Conservation (phyloP, 176 grass and related monocot species). For the Avena sativa region DNA sequence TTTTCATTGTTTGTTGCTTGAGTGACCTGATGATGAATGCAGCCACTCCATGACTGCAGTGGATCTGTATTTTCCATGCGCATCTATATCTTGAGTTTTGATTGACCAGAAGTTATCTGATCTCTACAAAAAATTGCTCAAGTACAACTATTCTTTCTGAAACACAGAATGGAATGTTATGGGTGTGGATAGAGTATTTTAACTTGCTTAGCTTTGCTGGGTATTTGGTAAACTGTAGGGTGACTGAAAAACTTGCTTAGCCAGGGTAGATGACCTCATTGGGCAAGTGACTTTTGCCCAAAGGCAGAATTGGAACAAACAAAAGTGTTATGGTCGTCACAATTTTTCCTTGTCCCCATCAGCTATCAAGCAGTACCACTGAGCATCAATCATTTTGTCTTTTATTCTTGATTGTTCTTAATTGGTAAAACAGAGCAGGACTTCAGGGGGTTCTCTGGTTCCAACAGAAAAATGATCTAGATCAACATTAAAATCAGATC, state of each 20-base stretch:
- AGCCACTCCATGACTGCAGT: background rate
- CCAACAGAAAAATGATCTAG: background rate
- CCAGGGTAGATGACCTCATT: background rate
- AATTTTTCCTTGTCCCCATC: background rate
- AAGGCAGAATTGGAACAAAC: background rate
- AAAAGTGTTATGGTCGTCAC: background rate
- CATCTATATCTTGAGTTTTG: background rate
- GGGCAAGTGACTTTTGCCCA: background rate
- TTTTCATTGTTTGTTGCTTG: constrained; percentile 11
- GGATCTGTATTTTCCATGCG: background rate
- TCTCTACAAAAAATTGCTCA: background rate
- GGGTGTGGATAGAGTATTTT: background rate
- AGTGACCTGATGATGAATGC: background rate
- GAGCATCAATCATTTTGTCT: background rate
- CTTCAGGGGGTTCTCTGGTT: background rate
- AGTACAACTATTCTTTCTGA: background rate
- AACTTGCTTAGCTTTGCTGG: background rate
- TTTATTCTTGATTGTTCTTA: background rate
- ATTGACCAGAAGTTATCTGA: background rate
- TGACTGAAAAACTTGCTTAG: constrained; percentile 2
- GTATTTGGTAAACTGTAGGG: background rate
- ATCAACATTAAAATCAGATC: background rate
- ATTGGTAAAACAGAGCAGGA: background rate
- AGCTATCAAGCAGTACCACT: background rate
- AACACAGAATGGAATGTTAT: background rate